Base-by-base conservation (phyloP, 352 stramenopile species). In the Aphanomyces stellatus region DNA sequence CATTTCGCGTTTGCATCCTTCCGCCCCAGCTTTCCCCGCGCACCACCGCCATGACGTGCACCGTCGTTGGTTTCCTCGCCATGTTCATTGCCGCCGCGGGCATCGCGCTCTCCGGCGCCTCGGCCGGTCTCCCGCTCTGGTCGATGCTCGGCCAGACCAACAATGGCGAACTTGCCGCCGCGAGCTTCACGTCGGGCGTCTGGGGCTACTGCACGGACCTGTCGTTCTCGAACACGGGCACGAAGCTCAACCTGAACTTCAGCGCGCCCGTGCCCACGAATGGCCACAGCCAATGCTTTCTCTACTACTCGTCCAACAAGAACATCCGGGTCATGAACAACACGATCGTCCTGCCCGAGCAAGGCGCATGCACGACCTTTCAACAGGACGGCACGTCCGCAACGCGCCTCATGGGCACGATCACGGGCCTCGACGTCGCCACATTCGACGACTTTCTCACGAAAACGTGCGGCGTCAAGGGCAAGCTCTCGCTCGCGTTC, bases 161-260 rank as follows among this genome's bases (percentile, higher is more conserved):
- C 31, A 67, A 55, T 5, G 27, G 60, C 17, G 37, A 67, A 25
- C 27, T 59, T 19, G 48, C 60, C 5, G 17, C 60, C 6, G 41
- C 60, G 15, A 67, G n/a, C 17, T 67, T 67, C 24, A 67, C 60
- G 1, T 37, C 60, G 5, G 60, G 60, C 24, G 60, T 67, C 6
- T 67, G 60, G 60, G 60, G 60, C 27, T 67, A 67, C 27, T 67
- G 60, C 34, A 59, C 60, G 10, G 60, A 67, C 15, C 10, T 67
- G 6, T 67, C 60, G n/a, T 59, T 57, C 10, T 56, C 43, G 13
- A 57, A 17, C 30, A 41, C 24, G 27, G 60, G 49, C 49, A 37
- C 49, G 19, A 37, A 22, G 49, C n/a, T 30, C 17, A n/a, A 22
- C 19, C 22, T 24, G 49, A 19, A 22, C 19, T 19, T 55, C 22